Base-by-base conservation (phyloP, 75 land plant species). In the Isoetes taiwanensis region DNA sequence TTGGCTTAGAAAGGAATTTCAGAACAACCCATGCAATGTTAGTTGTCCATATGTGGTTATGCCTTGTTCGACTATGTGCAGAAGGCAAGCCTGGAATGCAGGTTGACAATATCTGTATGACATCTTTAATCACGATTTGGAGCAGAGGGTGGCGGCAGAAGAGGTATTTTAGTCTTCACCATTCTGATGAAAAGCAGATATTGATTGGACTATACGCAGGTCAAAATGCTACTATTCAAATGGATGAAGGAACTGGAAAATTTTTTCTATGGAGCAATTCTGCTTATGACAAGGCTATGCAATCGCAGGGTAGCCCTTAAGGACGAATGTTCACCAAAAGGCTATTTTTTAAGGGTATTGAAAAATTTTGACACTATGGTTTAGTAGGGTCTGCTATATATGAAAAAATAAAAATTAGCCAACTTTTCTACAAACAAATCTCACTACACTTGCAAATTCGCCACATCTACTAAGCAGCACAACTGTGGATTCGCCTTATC, bases 271-370 rank as follows among this genome's bases (percentile, higher is more conserved):
- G 50, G 50, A 46, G 50, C 50, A 5, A 3, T 23, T 16, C 8
- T 8, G 50, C 50, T 46, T 46, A 46, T 16, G 50, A 46, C 16
- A 46, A 6, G 4, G 50, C 50, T 16, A 5, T 46, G 16, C 5
- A n/a, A 5, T 6, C 12, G n/a, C n/a, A n/a, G n/a, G n/a, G 81
- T 76, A 56, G 81, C 96, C 57, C 61, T 61, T 43, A 70, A 70
- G 46, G 91, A 94, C 75, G 87, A 79, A 29, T 80, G 88, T 57
- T 62, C 66, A 26, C 69, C n/a, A n/a, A n/a, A n/a, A n/a, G n/a
- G n/a, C n/a, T n/a, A n/a, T n/a, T n/a, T n/a, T n/a, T n/a, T n/a
- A n/a, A n/a, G n/a, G n/a, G n/a, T n/a, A n/a, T n/a, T n/a, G n/a
- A n/a, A n/a, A n/a, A n/a, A n/a, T n/a, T n/a, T n/a, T n/a, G n/a